A percentile compares a stretch with the other conserved stretches of the same genome.
phyloP scores from a whole-genome alignment of 1,284 basidiomycete species.

The Cryptococcus sp. region DNA sequence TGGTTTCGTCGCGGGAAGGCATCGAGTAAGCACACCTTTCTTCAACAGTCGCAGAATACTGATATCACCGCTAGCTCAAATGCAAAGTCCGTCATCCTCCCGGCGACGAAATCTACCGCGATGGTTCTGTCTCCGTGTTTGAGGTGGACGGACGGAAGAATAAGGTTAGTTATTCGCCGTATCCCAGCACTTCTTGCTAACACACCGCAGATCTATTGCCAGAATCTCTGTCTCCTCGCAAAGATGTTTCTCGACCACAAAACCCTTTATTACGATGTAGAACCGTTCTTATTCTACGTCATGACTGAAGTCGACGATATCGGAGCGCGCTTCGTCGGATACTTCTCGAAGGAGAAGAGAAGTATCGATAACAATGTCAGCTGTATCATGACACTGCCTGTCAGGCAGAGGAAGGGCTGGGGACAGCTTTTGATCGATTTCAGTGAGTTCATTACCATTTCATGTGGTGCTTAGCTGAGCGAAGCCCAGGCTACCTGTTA shows the following conservation, averaged over 20 bases:
- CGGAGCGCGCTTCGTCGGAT: constrained; percentile 94
- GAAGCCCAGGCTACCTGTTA: constrained; percentile 79
- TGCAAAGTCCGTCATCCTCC: constrained; percentile 95
- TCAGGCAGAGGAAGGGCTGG: constrained; percentile 92
- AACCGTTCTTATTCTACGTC: constrained; percentile 98
- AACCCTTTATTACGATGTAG: constrained; percentile 98
- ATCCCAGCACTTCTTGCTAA: not conserved
- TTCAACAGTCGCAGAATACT: not conserved
- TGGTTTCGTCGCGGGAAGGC: constrained; percentile 80
- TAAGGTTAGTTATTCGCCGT: constrained; percentile 62
- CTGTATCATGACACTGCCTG: constrained; percentile 98
- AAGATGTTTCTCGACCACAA: constrained; percentile 99
- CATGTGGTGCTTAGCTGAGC: not conserved
- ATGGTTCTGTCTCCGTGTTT: constrained; percentile 84
- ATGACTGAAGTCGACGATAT: constrained; percentile 88
- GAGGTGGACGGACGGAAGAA: constrained; percentile 98
- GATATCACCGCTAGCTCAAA: constrained; percentile 65
- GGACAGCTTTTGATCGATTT: constrained; percentile 94
- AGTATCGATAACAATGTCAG: constrained; percentile 95
- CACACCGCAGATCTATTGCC: constrained; percentile 82
- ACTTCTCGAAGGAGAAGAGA: constrained; percentile 98
- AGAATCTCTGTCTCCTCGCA: constrained; percentile 96
- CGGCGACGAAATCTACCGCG: constrained; percentile 97
- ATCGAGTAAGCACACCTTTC: constrained; percentile 64
- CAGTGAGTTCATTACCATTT: constrained; percentile 64